These are phyloP conservation scores for Leccinum subtestaceum DNA, from an alignment of 768 basidiomycete genomes.

Conservation along the genomic window DNA sequence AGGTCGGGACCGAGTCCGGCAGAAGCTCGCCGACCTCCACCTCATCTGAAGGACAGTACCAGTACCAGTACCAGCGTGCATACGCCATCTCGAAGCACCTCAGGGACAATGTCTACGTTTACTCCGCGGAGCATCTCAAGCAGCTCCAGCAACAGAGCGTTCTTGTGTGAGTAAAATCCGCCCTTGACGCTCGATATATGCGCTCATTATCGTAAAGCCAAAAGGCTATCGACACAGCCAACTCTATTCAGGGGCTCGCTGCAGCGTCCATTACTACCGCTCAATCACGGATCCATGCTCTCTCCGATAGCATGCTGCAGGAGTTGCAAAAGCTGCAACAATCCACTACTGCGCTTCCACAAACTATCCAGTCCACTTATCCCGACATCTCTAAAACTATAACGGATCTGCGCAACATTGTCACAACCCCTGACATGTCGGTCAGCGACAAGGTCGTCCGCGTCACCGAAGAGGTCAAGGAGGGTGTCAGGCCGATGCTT, in stretches of 20 bases:
- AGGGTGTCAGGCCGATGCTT: slow-evolving; percentile 59
- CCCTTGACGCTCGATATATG: slow-evolving; percentile 1
- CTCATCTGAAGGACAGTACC: slow-evolving; percentile 43
- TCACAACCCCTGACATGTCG: slow-evolving; percentile 52
- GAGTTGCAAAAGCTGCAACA: slow-evolving; percentile 67
- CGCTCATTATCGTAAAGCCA: slow-evolving; percentile 42
- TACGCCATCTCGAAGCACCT: slow-evolving; percentile 62
- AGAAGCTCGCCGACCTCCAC: slow-evolving; percentile 44
- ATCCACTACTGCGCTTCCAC: slow-evolving; percentile 55
- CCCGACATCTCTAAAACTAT: slow-evolving; percentile 52
- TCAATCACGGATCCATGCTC: slow-evolving; percentile 52
- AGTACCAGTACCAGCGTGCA: slow-evolving; percentile 79
- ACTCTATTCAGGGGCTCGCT: slow-evolving; percentile 57
- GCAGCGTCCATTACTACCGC: slow-evolving; percentile 54
- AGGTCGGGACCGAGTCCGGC: slow-evolving; percentile 42
- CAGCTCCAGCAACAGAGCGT: slow-evolving; percentile 64
- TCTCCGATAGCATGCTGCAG: slow-evolving; percentile 63
- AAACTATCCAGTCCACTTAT: slow-evolving; percentile 58
- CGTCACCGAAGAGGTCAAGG: slow-evolving; percentile 55
- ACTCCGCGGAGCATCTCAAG: slow-evolving; percentile 70
- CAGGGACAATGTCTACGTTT: slow-evolving; percentile 58
- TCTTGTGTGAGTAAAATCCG: slow-evolving; percentile 49
- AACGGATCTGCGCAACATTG: slow-evolving; percentile 51
- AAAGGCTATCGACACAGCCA: slow-evolving; percentile 66
- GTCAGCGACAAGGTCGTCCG: slow-evolving; percentile 61